A percentile compares a stretch with the other conserved stretches of the same genome.
These are phyloP conservation scores for Penicillium canariense DNA, from an alignment of 495 filamentous ascomycete genomes.

Conservation along the genomic window DNA sequence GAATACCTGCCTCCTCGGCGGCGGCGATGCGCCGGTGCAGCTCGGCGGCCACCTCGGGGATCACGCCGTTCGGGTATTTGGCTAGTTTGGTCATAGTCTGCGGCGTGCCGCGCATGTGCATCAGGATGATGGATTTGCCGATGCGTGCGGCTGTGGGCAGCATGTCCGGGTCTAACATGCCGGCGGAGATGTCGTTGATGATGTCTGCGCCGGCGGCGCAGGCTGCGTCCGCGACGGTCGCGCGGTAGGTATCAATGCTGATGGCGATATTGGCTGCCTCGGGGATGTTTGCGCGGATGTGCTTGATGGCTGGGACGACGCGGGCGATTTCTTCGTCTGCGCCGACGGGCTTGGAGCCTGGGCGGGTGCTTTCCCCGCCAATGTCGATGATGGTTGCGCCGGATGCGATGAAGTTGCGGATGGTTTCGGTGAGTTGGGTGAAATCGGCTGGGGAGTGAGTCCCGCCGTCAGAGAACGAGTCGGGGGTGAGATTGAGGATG, in stretches of 20 bases:
- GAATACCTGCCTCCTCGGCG: conserved; percentile 78
- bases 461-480: conserved; percentile 96
- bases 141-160: conserved; percentile 73
- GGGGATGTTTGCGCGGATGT: conserved; percentile 64
- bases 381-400: conserved; percentile 87
- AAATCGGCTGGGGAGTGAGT: conserved; percentile 46
- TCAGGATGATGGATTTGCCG: conserved; percentile 80
- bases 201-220: conserved; percentile 84
- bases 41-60: conserved; percentile 67
- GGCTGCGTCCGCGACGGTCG: conserved; percentile 77
- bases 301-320: conserved; percentile 71
- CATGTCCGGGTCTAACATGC: conserved; percentile 77
- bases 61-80: conserved; percentile 70
- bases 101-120: conserved; percentile 94
- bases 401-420: conserved; percentile 55
- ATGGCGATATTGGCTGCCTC: conserved; percentile 63
- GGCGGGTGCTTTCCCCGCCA: conserved; percentile 89
- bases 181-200: conserved; percentile 92
- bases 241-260: conserved; percentile 89
- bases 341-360: conserved; percentile 62
- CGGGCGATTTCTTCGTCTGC: conserved; percentile 73
- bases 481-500: conserved; percentile 91
- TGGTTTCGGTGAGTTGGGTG: conserved; percentile 44
- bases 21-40: conserved; percentile 66
- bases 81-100: conserved; percentile 72